phyloP scores from a whole-genome alignment of 2,329 filamentous ascomycete species.

The Neobulgaria alba region DNA sequence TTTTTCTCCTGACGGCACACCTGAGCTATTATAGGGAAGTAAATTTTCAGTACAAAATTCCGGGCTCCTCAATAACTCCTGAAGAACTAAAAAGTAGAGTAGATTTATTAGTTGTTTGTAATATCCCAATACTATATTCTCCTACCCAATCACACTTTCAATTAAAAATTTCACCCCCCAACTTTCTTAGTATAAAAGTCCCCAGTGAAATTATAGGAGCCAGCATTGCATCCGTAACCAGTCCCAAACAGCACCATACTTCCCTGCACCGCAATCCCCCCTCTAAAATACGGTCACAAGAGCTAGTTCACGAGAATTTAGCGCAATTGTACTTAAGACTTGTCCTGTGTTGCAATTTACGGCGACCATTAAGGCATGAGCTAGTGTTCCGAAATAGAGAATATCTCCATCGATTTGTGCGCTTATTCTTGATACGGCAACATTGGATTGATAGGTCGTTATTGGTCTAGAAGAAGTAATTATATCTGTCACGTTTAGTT shows the following conservation, averaged over 20 bases:
- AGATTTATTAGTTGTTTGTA: too few species aligned
- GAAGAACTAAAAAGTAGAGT: too few species aligned
- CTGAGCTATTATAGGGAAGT: too few species aligned
- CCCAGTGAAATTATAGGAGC: background rate
- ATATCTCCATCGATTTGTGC: constrained; percentile 19
- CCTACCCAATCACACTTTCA: too few species aligned
- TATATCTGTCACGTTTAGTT: constrained; percentile 25
- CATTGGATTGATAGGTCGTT: background rate
- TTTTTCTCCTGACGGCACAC: too few species aligned
- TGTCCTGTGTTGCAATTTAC: constrained; percentile 18
- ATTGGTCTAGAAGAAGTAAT: constrained; percentile 14
- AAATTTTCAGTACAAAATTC: too few species aligned
- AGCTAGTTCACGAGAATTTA: constrained; percentile 24
- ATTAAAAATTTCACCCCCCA: too few species aligned
- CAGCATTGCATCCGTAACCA: constrained; percentile 3
- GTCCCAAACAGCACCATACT: constrained; percentile 8
- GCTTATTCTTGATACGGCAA: constrained; percentile 6
- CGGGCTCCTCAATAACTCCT: too few species aligned
- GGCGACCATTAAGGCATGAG: constrained; percentile 25
- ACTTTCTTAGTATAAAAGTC: background rate
- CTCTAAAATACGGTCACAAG: constrained; percentile 24
- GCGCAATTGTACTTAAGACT: constrained; percentile 17
- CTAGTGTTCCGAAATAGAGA: constrained; percentile 25
- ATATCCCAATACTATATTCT: too few species aligned
- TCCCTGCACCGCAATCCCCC: constrained; percentile 6